Conservation (phyloP, 176 grass and related monocot species). For the maize (Zea mays) region DNA sequence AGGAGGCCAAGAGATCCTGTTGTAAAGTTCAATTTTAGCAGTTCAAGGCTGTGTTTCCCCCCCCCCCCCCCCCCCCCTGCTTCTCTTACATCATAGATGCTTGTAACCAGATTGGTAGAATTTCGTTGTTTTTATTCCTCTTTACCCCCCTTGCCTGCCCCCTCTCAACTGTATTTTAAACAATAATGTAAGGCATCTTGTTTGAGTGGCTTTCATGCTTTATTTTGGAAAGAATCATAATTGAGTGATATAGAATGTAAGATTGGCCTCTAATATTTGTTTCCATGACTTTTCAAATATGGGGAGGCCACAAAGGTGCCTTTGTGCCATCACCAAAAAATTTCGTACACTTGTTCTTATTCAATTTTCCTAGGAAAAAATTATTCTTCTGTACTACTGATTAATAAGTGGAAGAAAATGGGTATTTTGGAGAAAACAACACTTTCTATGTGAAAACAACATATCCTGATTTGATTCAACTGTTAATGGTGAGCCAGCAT, state of each 20-base stretch:
- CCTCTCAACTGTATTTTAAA: conserved; percentile 35
- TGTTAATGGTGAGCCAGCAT: not conserved
- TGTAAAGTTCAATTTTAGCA: conserved; percentile 52
- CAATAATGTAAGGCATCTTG: conserved; percentile 31
- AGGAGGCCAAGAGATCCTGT: conserved; percentile 22
- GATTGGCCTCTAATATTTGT: not conserved
- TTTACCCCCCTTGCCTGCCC: not conserved
- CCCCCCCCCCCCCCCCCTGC: too few relatives aligned
- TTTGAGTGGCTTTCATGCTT: conserved; percentile 20
- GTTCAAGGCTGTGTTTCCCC: conserved; percentile 14
- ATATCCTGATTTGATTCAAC: not conserved
- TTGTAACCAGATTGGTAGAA: conserved; percentile 20
- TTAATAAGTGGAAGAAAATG: not conserved
- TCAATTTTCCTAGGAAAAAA: not conserved
- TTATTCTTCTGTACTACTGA: not conserved
- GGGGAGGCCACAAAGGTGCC: not conserved
- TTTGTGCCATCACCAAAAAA: not conserved
- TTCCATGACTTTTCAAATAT: not conserved
- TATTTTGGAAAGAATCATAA: not conserved
- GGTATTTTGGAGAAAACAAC: not conserved
- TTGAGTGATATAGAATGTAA: not conserved
- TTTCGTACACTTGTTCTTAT: not conserved
- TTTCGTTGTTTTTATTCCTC: conserved; percentile 24
- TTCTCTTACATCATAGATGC: conserved; percentile 34
- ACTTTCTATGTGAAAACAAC: not conserved